These are phyloP conservation scores for Striga asiatica DNA, from an alignment of 257 asterid genomes.

Conservation along the genomic window DNA sequence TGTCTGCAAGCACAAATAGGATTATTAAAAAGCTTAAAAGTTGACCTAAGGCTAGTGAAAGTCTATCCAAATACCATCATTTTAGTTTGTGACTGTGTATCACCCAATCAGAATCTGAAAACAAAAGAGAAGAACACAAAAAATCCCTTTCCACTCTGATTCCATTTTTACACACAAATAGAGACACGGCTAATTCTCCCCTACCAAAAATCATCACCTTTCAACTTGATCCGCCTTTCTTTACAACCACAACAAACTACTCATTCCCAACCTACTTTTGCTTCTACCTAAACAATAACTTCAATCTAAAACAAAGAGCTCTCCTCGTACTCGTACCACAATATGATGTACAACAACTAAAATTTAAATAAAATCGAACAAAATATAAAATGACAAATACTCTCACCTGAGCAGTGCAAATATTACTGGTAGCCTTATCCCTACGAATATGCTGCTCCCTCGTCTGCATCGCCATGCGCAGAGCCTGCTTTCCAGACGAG, in stretches of 20 bases:
- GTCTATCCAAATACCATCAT: neutral
- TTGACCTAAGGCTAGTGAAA: too few relatives aligned
- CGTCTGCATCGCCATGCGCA: constrained; percentile 99
- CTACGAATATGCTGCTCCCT: constrained; percentile 98
- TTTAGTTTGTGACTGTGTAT: too few relatives aligned
- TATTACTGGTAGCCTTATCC: constrained; percentile 98
- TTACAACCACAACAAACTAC: neutral
- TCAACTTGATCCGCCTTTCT: neutral
- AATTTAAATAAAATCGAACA: neutral
- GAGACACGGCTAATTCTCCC: too few relatives aligned
- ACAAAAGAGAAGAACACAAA: too few relatives aligned
- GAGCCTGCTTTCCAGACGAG: constrained; percentile 87
- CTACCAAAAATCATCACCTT: too few relatives aligned
- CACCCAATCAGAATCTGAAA: too few relatives aligned
- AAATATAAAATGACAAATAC: neutral
- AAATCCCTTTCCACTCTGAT: too few relatives aligned
- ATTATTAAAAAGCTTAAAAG: too few relatives aligned
- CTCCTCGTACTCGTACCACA: neutral
- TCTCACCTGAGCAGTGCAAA: constrained; percentile 95
- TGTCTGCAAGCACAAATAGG: neutral
- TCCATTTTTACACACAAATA: too few relatives aligned
- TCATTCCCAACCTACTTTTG: neutral
- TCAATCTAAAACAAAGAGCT: neutral
- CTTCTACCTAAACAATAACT: neutral
- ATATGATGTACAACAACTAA: neutral